These are phyloP conservation scores for Byssochlamys sp. DNA, from an alignment of 2,329 filamentous ascomycete species.

Conservation along the genomic window DNA sequence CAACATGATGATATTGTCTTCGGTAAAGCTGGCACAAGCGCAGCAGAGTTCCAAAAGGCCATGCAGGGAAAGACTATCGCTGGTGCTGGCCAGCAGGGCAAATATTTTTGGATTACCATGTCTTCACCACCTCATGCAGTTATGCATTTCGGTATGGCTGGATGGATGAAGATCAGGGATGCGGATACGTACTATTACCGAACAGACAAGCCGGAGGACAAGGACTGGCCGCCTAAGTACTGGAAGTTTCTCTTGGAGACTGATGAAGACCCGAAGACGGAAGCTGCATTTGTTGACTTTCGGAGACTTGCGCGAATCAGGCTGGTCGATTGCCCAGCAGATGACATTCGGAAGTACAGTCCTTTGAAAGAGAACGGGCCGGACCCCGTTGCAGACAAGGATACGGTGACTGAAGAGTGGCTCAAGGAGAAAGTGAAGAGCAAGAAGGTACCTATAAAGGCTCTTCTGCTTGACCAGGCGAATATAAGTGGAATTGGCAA, in stretches of 20 bases:
- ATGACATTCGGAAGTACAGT: constrained; percentile 62
- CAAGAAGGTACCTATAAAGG: constrained; percentile 81
- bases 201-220: constrained; percentile 46
- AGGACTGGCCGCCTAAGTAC: constrained; percentile 77
- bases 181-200: constrained; percentile 74
- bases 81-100: constrained; percentile 74
- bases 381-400: constrained; percentile 76
- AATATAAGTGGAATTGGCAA: constrained; percentile 90
- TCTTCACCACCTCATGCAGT: constrained; percentile 70
- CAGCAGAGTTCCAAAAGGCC: constrained; percentile 61
- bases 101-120: constrained; percentile 91
- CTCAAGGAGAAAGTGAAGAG: constrained; percentile 59
- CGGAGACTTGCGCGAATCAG: constrained; percentile 70
- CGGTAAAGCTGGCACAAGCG: constrained; percentile 78
- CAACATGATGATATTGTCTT: constrained; percentile 77
- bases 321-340: constrained; percentile 68
- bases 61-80: constrained; percentile 64
- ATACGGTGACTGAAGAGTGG: constrained; percentile 67
- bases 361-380: constrained; percentile 88
- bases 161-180: constrained; percentile 81
- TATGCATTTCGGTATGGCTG: constrained; percentile 71
- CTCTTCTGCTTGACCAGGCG: constrained; percentile 74
- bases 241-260: constrained; percentile 77
- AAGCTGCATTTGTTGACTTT: constrained; percentile 72
- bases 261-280: constrained; percentile 50